Evolutionary conservation across 2,329 filamentous ascomycete species (phyloP).

Genomic region (Alternaria arborescens): DNA sequence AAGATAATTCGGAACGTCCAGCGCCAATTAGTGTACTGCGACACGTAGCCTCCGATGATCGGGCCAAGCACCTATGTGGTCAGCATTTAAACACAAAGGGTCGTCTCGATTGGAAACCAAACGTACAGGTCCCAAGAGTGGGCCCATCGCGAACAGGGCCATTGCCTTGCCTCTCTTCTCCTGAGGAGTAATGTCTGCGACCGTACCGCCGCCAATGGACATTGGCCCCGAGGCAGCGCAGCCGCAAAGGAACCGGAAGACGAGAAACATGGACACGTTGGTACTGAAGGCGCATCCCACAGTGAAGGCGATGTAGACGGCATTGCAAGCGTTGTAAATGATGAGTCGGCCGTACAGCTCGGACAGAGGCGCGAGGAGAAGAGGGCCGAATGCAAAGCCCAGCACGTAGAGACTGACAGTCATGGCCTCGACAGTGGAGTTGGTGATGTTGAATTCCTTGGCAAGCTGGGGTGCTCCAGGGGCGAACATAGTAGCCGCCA

Average conservation of each 20-base stretch:
- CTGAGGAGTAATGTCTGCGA: background rate
- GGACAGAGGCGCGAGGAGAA: background rate
- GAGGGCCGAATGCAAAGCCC: too few relatives aligned
- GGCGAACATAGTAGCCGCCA: background rate
- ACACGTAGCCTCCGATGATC: background rate
- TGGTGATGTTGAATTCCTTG: background rate
- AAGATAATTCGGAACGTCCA: background rate
- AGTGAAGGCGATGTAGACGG: background rate
- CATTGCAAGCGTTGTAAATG: background rate
- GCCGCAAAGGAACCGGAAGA: background rate
- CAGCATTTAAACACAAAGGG: too few relatives aligned
- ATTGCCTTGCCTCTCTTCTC: background rate
- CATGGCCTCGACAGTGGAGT: background rate
- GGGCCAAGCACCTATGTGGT: background rate
- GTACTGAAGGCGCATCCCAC: background rate
- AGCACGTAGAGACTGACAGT: background rate
- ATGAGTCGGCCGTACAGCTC: background rate
- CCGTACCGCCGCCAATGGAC: background rate
- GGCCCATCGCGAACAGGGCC: too few relatives aligned
- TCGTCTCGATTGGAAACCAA: too few relatives aligned
- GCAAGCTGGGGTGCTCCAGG: background rate
- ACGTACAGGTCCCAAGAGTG: too few relatives aligned
- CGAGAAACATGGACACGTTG: background rate
- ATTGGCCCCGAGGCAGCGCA: background rate
- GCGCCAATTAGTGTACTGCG: background rate